A percentile compares a stretch with the other conserved stretches of the same genome.
Evolutionary conservation across 1,284 basidiomycete genomes (phyloP).

Genomic region (Moniliophthora roreri): DNA sequence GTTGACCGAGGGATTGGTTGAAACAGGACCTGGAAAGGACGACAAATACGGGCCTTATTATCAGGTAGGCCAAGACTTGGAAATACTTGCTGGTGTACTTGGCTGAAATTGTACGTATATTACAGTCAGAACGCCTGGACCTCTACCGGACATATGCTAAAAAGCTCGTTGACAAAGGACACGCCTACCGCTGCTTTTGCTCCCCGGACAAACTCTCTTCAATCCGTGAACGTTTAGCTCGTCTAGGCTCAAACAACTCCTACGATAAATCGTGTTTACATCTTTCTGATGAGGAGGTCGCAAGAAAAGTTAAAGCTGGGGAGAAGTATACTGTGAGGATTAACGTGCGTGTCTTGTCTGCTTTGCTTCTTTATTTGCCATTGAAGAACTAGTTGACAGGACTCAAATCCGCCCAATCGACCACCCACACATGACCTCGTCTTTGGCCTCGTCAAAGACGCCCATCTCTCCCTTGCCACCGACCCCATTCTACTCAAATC

Average conservation of each 20-base stretch:
- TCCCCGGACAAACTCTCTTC: conserved; percentile 64
- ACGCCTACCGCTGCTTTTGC: conserved; percentile 97
- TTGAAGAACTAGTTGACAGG: conserved; percentile 35
- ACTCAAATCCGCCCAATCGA: conserved; percentile 49
- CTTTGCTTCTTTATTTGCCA: conserved; percentile 10
- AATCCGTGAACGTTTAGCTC: conserved; percentile 68
- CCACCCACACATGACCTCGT: conserved; percentile 64
- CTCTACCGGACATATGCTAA: conserved; percentile 78
- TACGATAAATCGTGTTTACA: conserved; percentile 89
- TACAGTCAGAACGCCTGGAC: conserved; percentile 84
- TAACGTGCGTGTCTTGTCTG: conserved; percentile 56
- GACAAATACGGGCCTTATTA: conserved; percentile 80
- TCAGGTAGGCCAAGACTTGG: conserved; percentile 54
- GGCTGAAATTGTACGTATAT: conserved; percentile 9
- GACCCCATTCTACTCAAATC: conserved; percentile 94
- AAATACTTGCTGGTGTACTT: neutral
- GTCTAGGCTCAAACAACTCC: conserved; percentile 69
- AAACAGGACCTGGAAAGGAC: conserved; percentile 77
- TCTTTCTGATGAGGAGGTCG: conserved; percentile 83
- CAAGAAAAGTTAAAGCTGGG: conserved; percentile 69
- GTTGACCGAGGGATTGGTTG: conserved; percentile 7
- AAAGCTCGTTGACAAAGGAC: conserved; percentile 79
- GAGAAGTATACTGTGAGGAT: conserved; percentile 84
- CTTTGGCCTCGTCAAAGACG: conserved; percentile 74
- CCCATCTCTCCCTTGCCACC: conserved; percentile 75